Percentiles rank a stretch among this genome's conserved stretches.
These are phyloP conservation scores for Botryosphaeria dothidea DNA, from an alignment of 2,329 filamentous ascomycete genomes.

Conservation along the genomic window DNA sequence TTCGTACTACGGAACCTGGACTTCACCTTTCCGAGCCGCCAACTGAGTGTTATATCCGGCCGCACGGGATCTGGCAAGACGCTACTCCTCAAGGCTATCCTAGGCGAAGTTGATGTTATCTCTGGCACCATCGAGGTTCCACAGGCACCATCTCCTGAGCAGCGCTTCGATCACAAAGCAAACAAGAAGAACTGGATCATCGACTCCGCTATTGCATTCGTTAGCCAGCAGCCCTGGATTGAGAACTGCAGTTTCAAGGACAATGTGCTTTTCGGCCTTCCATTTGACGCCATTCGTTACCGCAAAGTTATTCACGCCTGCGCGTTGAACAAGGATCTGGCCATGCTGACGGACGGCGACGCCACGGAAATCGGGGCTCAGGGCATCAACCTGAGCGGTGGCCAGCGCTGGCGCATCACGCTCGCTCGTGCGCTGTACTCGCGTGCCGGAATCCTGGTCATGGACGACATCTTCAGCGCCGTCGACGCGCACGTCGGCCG, in stretches of 20 bases:
- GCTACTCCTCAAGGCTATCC: slow-evolving; percentile 69
- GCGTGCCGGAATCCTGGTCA: slow-evolving; percentile 70
- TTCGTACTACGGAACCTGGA: slow-evolving; percentile 68
- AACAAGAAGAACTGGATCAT: slow-evolving; percentile 66
- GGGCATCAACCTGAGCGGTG: slow-evolving; percentile 80
- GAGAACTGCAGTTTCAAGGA: slow-evolving; percentile 78
- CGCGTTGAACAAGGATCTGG: slow-evolving; percentile 72
- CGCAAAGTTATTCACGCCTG: slow-evolving; percentile 70
- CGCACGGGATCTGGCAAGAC: slow-evolving; percentile 80
- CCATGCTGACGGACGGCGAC: slow-evolving; percentile 75
- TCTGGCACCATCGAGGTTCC: slow-evolving; percentile 59
- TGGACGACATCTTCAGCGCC: slow-evolving; percentile 79
- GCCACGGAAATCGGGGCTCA: slow-evolving; percentile 81
- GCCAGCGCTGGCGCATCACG: slow-evolving; percentile 52
- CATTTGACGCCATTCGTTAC: slow-evolving; percentile 69
- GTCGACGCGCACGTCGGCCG: slow-evolving; percentile 67
- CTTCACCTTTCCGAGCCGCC: slow-evolving; percentile 65
- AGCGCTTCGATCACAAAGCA: slow-evolving; percentile 64
- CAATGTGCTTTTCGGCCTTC: slow-evolving; percentile 77
- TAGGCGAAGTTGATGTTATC: slow-evolving; percentile 74
- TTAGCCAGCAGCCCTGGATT: slow-evolving; percentile 68
- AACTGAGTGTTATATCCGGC: slow-evolving; percentile 74
- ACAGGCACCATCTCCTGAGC: slow-evolving; percentile 28
- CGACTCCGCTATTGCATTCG: slow-evolving; percentile 69
- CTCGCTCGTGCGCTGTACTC: slow-evolving; percentile 61